Evolutionary conservation across 345 rosid genomes (phyloP).

Genomic region (Syzygium jambos): DNA sequence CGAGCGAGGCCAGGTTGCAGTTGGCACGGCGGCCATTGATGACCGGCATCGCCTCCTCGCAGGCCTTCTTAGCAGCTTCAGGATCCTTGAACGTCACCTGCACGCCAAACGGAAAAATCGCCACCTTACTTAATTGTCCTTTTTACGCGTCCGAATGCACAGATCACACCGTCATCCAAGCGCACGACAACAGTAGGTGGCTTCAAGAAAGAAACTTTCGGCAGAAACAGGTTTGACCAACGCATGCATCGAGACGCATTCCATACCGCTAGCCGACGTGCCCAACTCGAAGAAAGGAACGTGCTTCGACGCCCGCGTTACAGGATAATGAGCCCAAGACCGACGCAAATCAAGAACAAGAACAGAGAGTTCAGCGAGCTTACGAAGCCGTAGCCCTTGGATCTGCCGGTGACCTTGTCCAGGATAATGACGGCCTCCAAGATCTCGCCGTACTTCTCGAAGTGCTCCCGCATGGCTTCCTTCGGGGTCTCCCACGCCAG

Average conservation of each 20-base stretch:
- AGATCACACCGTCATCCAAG: neutral
- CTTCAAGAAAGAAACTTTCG: neutral
- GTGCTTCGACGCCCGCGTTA: neutral
- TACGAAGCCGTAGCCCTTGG: slow-evolving; percentile 99
- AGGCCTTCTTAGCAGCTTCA: slow-evolving; percentile 78
- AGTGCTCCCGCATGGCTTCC: slow-evolving; percentile 78
- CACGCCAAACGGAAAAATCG: neutral
- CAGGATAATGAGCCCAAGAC: neutral
- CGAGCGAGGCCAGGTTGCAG: slow-evolving; percentile 92
- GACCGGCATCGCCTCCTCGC: slow-evolving; percentile 74
- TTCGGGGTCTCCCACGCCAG: slow-evolving; percentile 95
- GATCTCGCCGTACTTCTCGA: slow-evolving; percentile 86
- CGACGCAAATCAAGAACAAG: neutral
- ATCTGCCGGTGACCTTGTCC: slow-evolving; percentile 84
- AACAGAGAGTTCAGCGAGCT: neutral
- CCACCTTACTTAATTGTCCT: neutral
- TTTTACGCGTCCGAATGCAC: neutral
- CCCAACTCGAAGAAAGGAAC: neutral
- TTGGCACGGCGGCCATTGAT: slow-evolving; percentile 95
- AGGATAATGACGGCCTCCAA: slow-evolving; percentile 92
- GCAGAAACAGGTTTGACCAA: neutral
- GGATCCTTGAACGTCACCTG: slow-evolving; percentile 96
- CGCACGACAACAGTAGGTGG: neutral
- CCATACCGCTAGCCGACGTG: neutral
- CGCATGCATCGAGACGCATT: neutral